phyloP scores from a whole-genome alignment of 2,329 filamentous ascomycete genomes.

The Colletotrichum horii region DNA sequence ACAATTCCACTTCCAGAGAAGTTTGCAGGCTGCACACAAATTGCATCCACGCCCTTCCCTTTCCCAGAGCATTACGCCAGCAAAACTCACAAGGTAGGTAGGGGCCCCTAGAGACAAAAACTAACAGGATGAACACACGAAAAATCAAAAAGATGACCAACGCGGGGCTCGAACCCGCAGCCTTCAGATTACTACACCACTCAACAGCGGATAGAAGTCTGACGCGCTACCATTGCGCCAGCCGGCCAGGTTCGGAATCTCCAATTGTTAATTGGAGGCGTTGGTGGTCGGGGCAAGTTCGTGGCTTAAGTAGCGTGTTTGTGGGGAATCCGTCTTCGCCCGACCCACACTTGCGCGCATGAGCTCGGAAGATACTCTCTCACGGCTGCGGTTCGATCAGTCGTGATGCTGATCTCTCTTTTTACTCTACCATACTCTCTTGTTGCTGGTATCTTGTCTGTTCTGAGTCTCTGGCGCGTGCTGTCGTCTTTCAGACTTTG shows the following conservation, averaged over 20 bases:
- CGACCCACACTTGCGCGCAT: too few species aligned
- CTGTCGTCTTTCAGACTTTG: background rate
- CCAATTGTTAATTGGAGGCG: constrained; percentile 6
- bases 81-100: background rate
- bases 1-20: too few species aligned
- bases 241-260: background rate
- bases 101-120: background rate
- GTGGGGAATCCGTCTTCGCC: background rate
- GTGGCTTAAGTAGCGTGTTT: background rate
- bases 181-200: constrained; percentile 5
- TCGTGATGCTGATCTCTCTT: background rate
- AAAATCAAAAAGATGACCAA: constrained; percentile 4
- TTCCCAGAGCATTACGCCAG: background rate
- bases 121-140: background rate
- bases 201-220: background rate
- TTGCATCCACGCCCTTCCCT: background rate
- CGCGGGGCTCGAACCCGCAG: constrained; percentile 22
- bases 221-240: constrained; percentile 23
- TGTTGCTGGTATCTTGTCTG: too few species aligned
- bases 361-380: too few species aligned
- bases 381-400: background rate
- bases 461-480: too few species aligned
- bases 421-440: too few species aligned
- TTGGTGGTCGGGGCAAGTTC: background rate
- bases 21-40: too few species aligned